Evolutionary conservation across 345 rosid genomes (phyloP).

Genomic region (Sonneratia alba): DNA sequence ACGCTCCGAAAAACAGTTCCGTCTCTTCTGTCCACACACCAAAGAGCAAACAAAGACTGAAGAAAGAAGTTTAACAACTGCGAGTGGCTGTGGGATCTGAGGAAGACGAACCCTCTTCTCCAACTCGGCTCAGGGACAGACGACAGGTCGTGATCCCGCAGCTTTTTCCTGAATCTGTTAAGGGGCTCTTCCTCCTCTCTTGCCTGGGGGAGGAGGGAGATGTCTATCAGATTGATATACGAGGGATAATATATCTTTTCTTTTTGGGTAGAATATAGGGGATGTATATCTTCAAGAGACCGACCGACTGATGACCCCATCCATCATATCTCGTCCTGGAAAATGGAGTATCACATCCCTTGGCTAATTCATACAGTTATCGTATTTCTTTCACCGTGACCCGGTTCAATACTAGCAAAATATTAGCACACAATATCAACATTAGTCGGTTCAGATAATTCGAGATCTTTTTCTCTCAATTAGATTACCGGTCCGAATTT

Average conservation of each 20-base stretch:
- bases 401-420: too few relatives aligned
- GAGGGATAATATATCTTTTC: too few relatives aligned
- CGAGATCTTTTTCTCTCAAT: too few relatives aligned
- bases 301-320: too few relatives aligned
- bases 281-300: neutral
- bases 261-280: neutral
- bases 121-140: neutral
- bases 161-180: neutral
- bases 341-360: too few relatives aligned
- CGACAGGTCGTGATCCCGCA: neutral
- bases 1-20: neutral
- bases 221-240: neutral
- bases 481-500: too few relatives aligned
- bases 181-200: neutral
- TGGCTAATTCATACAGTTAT: too few relatives aligned
- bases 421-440: too few relatives aligned
- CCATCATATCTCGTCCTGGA: too few relatives aligned
- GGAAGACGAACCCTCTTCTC: neutral
- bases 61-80: neutral
- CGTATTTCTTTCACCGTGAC: too few relatives aligned
- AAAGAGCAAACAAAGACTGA: neutral
- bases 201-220: neutral
- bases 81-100: constrained; percentile 1
- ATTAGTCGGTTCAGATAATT: too few relatives aligned
- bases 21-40: constrained; percentile 2